A percentile compares a stretch with the other conserved stretches of the same genome.
These are phyloP conservation scores for Geum urbanum DNA, from an alignment of 306 rosid genomes.

Conservation along the genomic window DNA sequence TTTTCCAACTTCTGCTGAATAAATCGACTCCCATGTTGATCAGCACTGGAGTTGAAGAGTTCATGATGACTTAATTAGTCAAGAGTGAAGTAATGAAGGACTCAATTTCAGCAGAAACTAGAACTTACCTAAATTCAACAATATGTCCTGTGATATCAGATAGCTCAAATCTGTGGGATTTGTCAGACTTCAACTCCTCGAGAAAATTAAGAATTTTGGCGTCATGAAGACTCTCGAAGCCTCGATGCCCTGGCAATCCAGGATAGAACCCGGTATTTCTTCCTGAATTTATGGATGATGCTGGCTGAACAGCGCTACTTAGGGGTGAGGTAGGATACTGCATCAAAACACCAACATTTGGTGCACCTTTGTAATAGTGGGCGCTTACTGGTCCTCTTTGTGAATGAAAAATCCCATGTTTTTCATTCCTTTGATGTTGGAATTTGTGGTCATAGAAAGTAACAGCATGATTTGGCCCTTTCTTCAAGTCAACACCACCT, in stretches of 20 bases:
- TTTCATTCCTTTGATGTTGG: slow-evolving; percentile 33
- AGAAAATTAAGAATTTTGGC: slow-evolving; percentile 41
- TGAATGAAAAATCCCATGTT: slow-evolving; percentile 29
- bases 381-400: slow-evolving; percentile 38
- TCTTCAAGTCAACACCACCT: slow-evolving; percentile 25
- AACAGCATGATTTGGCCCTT: slow-evolving; percentile 28
- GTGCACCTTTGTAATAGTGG: slow-evolving; percentile 44
- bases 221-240: slow-evolving; percentile 34
- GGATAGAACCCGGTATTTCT: slow-evolving; percentile 35
- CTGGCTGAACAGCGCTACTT: slow-evolving; percentile 40
- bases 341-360: slow-evolving; percentile 38
- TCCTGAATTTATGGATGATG: slow-evolving; percentile 34
- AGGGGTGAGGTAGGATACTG: slow-evolving; percentile 43
- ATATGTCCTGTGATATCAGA: slow-evolving; percentile 55
- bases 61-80: slow-evolving; percentile 4
- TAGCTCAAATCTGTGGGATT: slow-evolving; percentile 42
- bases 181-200: slow-evolving; percentile 51
- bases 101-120: slow-evolving; percentile 3
- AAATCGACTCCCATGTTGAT: slow-evolving; percentile 80
- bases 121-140: slow-evolving; percentile 55
- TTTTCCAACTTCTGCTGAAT: slow-evolving; percentile 68
- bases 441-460: slow-evolving; percentile 32
- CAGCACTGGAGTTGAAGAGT: slow-evolving; percentile 41
- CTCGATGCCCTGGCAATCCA: slow-evolving; percentile 46
- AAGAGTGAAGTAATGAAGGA: not conserved